Conservation (phyloP, 805 yeast genomes). For the Wickerhamomyces ciferrii region DNA sequence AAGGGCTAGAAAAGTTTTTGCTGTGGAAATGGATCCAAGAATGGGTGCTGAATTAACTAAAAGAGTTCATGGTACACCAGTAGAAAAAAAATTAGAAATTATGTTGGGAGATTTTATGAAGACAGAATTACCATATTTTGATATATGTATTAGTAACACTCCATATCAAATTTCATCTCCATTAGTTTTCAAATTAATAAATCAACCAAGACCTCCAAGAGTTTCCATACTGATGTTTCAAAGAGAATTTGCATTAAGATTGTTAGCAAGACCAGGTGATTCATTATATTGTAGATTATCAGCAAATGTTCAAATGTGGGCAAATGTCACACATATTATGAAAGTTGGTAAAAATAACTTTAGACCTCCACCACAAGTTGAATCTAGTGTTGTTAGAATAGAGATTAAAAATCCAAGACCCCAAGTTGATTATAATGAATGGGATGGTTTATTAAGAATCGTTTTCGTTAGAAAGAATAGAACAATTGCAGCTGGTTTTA, state of each 20-base stretch:
- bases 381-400: conserved; percentile 90
- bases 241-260: conserved; percentile 90
- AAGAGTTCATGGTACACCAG: conserved; percentile 96
- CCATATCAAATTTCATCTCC: conserved; percentile 98
- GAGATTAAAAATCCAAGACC: conserved; percentile 94
- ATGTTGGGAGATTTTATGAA: conserved; percentile 95
- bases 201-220: conserved; percentile 91
- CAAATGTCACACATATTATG: conserved; percentile 97
- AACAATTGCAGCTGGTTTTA: conserved; percentile 90
- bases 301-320: conserved; percentile 99
- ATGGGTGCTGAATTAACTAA: conserved; percentile 99
- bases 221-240: conserved; percentile 96
- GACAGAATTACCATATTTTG: conserved; percentile 90
- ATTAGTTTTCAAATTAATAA: conserved; percentile 84
- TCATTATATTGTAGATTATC: conserved; percentile 85
- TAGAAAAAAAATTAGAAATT: conserved; percentile 85
- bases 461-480: conserved; percentile 92
- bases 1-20: conserved; percentile 89
- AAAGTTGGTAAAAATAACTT: conserved; percentile 96
- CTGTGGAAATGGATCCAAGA: conserved; percentile 98
- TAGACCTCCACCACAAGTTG: conserved; percentile 98
- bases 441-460: conserved; percentile 94
- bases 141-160: conserved; percentile 93
- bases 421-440: conserved; percentile 87
- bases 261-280: conserved; percentile 97